Base-by-base conservation (phyloP, 2,329 filamentous ascomycete species). In the Herpotrichia juniperi region DNA sequence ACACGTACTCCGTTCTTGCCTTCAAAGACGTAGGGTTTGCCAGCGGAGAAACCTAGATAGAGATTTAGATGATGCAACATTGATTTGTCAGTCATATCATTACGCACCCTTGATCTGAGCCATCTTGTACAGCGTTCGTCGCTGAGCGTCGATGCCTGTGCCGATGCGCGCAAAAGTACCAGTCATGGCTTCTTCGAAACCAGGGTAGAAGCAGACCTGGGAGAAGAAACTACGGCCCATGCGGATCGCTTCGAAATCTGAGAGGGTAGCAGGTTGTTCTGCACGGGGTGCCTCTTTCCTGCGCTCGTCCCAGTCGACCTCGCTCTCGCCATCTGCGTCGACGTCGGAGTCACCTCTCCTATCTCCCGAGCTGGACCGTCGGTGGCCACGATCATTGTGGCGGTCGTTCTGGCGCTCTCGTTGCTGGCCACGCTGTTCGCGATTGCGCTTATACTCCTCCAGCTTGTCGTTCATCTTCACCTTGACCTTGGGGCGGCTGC, bases 121-220 rank as follows among this genome's bases (percentile, higher is more conserved):
- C 83, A 99, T 89, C 54, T 93, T 89, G 74, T 99, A 99, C 59
- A 90, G 83, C 56, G 89, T 88, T 53, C 87, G 79, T 3, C 88
- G 87, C 3, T 84, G 90, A 19, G 87, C 82, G 68, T 96, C 89
- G 11, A 88, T 83, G 0, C 93, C 93, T 50, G 97, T 85, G 56
- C 87, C 90, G 59, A 97, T 86, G 46, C 94, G 90, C 31, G 88
- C 88, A 71, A 89, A 99, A 73, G 92, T 96, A 46, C 91, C 91
- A 14, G 81, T 85, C 64, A 97, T 89, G 25, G 89, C 83, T 8
- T 89, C 79, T 50, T 96, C 90, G 61, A 99, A 97, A 3, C 88
- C 88, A 10, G 94, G 94, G 62, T 93, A 93, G 78, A 96, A 96
- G 80, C 92, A 97, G 49, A 96, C 89, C 66, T 93, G 87, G 6